Conservation (phyloP, 192 early-diverging fungal species). For the Funneliformis geosporum region DNA sequence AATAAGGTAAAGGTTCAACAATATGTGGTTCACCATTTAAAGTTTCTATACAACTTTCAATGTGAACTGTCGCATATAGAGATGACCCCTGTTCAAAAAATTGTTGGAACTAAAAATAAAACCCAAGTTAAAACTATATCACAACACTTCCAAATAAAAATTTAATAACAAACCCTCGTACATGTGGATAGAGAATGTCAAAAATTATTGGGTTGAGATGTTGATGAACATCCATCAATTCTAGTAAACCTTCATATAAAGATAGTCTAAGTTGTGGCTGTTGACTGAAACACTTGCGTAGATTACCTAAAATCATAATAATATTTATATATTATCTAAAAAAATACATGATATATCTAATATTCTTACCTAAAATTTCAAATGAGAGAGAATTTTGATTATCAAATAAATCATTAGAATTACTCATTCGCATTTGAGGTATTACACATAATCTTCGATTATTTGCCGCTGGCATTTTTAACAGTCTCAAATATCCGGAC, state of each 20-base stretch:
- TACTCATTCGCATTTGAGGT: conserved; percentile 3
- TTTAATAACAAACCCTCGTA: conserved; percentile 18
- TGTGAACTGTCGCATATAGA: conserved; percentile 35
- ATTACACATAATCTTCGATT: conserved; percentile 26
- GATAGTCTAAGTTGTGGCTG: conserved; percentile 60
- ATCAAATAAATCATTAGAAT: conserved; percentile 1
- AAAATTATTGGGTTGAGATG: conserved; percentile 49
- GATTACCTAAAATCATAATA: conserved; percentile 51
- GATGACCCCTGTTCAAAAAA: conserved; percentile 25
- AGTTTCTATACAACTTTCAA: conserved; percentile 43
- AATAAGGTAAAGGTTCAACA: conserved; percentile 52
- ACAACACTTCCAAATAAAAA: not conserved
- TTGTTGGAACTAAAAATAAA: conserved; percentile 24
- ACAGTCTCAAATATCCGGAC: conserved; percentile 58
- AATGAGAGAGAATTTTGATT: conserved; percentile 32
- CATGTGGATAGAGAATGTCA: conserved; percentile 53
- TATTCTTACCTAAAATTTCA: conserved; percentile 34
- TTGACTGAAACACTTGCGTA: conserved; percentile 70
- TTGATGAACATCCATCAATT: conserved; percentile 42
- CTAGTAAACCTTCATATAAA: conserved; percentile 58
- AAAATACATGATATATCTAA: not conserved
- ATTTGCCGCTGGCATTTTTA: conserved; percentile 38
- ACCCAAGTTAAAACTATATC: not conserved
- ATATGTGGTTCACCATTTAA: conserved; percentile 41
- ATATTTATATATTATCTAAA: not conserved